Evolutionary conservation across 2,329 filamentous ascomycete species (phyloP), one percentile per base, ranked within the genome.

Genomic region (Hymenoscyphus scutula): DNA sequence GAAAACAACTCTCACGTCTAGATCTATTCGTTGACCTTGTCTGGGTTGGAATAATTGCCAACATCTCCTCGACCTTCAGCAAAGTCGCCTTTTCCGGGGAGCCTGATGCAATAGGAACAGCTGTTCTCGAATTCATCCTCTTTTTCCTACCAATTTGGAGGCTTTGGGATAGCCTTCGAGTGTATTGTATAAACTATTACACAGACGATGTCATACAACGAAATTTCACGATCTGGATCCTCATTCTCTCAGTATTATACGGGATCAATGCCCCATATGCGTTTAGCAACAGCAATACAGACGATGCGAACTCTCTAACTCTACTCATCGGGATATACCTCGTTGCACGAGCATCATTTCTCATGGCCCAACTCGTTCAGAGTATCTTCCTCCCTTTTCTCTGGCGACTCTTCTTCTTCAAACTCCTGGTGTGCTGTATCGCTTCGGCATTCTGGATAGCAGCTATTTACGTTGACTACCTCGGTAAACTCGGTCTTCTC

Each of bases 11-110:
- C 30, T 51, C 53, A 7, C 61, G 64, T 5, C 15, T 65, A 5
- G 63, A 65, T 38, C 37, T 67, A 19, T 65, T 68, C 23, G 61
- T 66, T 15, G 67, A 68, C 41, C 45, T 68, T 38, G 56, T 68
- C 7, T 68, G 64, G 64, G 65, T 68, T 13, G 65, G 67, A 25
- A 67, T 67, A 15, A 62, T 67, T 23, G 65, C 65, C 7, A 67
- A 67, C 30, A 41, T 68, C 2, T 65, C 66, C 7, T 56, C 45
- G 5, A 64, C 59, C 17, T 68, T 64, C 53, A 60, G 61, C 5
- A 48, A 60, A 38, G 58, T 63, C 30, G 65, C 64, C 2, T 68
- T 66, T 30, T 30, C 32, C 1, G 53, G 64, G 4, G 62, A 53
- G 13, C 60, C 54, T 19, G 19, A 61, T 6, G 38, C 32, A n/a